Conservation (phyloP, 805 yeast genomes). For the Starmerella davenportii region DNA sequence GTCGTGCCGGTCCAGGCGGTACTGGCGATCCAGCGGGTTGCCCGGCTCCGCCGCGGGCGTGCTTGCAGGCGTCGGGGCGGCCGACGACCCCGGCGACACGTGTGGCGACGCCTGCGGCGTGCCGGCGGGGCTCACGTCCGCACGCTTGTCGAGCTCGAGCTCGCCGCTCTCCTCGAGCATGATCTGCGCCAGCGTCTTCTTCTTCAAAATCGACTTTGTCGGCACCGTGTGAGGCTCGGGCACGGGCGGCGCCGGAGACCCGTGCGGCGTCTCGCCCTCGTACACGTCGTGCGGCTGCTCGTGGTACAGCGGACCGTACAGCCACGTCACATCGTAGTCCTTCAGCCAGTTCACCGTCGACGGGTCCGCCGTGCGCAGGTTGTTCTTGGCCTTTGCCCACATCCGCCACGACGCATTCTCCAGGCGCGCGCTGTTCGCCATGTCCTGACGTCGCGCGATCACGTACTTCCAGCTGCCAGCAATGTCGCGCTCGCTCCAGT, state of each 20-base stretch:
- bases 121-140: too few relatives aligned
- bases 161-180: constrained; percentile 31
- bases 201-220: constrained; percentile 67
- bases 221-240: not conserved
- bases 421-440: constrained; percentile 62
- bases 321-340: constrained; percentile 94
- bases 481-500: constrained; percentile 90
- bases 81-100: not conserved
- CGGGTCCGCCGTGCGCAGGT: constrained; percentile 64
- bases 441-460: constrained; percentile 61
- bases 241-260: not conserved
- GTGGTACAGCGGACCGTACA: constrained; percentile 71
- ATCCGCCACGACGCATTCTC: constrained; percentile 89
- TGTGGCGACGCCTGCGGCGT: not conserved
- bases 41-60: not conserved
- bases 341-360: constrained; percentile 89
- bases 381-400: constrained; percentile 67
- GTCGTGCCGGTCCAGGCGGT: not conserved
- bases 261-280: not conserved
- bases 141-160: constrained; percentile 2
- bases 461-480: constrained; percentile 93
- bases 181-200: constrained; percentile 66
- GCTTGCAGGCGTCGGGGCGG: not conserved
- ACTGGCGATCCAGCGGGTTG: not conserved
- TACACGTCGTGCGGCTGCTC: constrained; percentile 18